These are phyloP conservation scores for Iris macrosiphon DNA, from an alignment of 106 monocot genomes.

Conservation along the genomic window DNA sequence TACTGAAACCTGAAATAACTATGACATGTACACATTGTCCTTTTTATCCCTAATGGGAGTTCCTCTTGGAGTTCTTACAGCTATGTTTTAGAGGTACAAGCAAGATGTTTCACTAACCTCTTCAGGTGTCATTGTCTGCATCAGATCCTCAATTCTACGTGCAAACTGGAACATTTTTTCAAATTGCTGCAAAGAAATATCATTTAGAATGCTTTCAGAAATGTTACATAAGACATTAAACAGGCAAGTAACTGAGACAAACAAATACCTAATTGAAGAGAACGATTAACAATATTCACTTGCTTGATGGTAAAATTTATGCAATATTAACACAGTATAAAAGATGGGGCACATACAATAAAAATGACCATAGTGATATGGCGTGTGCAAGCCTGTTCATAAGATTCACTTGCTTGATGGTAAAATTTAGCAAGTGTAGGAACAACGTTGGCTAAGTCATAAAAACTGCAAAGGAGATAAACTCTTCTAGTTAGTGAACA, in stretches of 20 bases:
- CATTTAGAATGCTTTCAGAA: not conserved
- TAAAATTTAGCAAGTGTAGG: conserved; percentile 91
- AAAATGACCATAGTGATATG: conserved; percentile 86
- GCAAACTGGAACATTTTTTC: conserved; percentile 92
- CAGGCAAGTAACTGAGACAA: not conserved
- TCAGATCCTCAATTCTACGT: conserved; percentile 73
- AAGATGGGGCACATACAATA: conserved; percentile 43
- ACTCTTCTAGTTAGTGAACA: conserved; percentile 7
- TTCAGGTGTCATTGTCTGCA: conserved; percentile 67
- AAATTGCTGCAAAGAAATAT: conserved; percentile 65
- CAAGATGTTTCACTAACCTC: too few species aligned
- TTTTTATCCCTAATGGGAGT: too few species aligned
- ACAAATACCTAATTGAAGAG: not conserved
- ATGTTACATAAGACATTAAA: not conserved
- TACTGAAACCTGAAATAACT: too few species aligned
- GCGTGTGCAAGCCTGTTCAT: conserved; percentile 91
- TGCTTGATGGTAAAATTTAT: not conserved
- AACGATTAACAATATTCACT: not conserved
- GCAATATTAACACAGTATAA: not conserved
- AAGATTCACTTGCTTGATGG: conserved; percentile 95
- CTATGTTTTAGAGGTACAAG: too few species aligned
- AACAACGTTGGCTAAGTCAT: conserved; percentile 93
- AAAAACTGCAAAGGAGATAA: conserved; percentile 50
- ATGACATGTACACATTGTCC: too few species aligned
- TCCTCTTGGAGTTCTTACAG: too few species aligned